phyloP scores from a whole-genome alignment of 192 early-diverging fungal species.

The Umbelopsis sp. region DNA sequence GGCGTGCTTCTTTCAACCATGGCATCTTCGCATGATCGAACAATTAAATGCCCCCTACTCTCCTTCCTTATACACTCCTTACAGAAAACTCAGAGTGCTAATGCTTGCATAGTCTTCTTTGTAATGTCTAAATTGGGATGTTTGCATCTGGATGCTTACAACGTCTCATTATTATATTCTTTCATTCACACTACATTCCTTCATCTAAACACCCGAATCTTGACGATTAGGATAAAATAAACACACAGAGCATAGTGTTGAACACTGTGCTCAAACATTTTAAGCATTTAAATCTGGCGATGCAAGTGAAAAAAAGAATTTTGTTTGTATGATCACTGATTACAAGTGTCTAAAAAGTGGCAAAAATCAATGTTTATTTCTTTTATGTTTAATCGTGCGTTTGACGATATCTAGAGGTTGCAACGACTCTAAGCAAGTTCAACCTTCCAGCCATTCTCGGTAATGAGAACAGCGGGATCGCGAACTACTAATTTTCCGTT shows the following conservation, averaged over 20 bases:
- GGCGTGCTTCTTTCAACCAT: slow-evolving; percentile 7
- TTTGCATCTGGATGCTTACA: slow-evolving; percentile 8
- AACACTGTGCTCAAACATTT: too few species aligned
- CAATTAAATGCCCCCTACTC: neutral
- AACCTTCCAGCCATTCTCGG: slow-evolving; percentile 48
- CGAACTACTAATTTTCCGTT: slow-evolving; percentile 41
- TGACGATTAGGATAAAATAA: too few species aligned
- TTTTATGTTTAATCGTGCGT: too few species aligned
- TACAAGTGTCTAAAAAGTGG: too few species aligned
- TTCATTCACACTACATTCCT: neutral
- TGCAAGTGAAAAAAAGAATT: too few species aligned
- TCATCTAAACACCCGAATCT: too few species aligned
- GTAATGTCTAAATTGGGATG: slow-evolving; percentile 6
- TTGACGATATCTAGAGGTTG: neutral
- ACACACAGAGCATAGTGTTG: too few species aligned
- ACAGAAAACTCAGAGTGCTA: neutral
- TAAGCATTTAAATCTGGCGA: too few species aligned
- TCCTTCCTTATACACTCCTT: slow-evolving; percentile 1
- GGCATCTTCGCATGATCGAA: slow-evolving; percentile 5
- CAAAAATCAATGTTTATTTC: too few species aligned
- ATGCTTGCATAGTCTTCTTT: neutral
- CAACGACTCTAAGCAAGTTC: slow-evolving; percentile 25
- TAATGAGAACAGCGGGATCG: slow-evolving; percentile 48
- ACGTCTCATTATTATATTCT: neutral
- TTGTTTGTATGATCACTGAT: too few species aligned